Percentiles rank a stretch among this genome's conserved stretches.
phyloP scores from a whole-genome alignment of 257 asterid species.

The Solanum acaule region DNA sequence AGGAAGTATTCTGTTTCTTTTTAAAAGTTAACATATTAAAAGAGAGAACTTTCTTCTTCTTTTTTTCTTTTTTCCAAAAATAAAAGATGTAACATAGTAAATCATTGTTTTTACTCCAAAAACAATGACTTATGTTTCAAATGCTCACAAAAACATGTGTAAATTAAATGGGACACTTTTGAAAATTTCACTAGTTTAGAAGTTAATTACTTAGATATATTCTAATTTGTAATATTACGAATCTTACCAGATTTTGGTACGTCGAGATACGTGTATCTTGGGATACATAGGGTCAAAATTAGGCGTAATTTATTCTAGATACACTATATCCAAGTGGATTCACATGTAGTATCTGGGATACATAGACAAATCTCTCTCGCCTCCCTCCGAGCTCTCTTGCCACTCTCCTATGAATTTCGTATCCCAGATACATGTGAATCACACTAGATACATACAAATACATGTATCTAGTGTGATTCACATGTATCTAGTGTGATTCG shows the following conservation, averaged over 20 bases:
- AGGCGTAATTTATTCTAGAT: neutral
- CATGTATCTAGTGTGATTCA: neutral
- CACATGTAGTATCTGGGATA: neutral
- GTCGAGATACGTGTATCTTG: no score
- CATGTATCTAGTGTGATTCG: neutral
- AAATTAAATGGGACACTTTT: no score
- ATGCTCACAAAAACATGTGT: neutral
- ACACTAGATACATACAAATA: neutral
- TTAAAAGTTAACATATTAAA: neutral
- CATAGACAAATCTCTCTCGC: no score
- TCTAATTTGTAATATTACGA: no score
- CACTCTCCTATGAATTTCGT: neutral
- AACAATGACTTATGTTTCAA: neutral
- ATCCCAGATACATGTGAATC: neutral
- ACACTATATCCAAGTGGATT: no score
- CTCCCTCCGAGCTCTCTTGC: neutral
- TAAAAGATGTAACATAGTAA: neutral
- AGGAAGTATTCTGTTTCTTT: neutral
- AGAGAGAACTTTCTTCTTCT: neutral
- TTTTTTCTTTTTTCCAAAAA: neutral
- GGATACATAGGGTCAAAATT: neutral
- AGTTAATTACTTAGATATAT: no score
- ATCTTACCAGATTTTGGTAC: no score
- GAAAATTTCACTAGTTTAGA: no score
- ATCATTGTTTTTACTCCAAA: neutral